A percentile compares a stretch with the other conserved stretches of the same genome.
These are phyloP conservation scores for Vitis hybrid DNA, from an alignment of 177 flowering plant species.

Conservation along the genomic window DNA sequence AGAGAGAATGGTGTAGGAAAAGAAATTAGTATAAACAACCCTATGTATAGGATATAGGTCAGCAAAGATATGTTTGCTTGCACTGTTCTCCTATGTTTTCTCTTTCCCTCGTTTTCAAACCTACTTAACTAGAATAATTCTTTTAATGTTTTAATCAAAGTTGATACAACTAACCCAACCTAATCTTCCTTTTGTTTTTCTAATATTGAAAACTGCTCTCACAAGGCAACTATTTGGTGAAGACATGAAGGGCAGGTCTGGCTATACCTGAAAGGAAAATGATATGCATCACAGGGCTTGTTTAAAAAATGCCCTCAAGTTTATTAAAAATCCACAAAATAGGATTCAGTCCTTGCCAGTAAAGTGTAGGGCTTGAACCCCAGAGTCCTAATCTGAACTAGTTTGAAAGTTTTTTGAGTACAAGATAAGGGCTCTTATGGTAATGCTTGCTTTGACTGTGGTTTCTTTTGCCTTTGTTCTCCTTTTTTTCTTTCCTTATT, in stretches of 20 bases:
- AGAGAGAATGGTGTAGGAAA: not conserved
- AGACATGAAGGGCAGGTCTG: not conserved
- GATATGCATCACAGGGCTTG: too few species aligned
- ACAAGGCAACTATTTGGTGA: not conserved
- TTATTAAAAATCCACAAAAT: not conserved
- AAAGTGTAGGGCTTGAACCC: too few species aligned
- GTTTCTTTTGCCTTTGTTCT: too few species aligned
- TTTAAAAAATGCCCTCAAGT: not conserved
- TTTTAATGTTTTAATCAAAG: slow-evolving; percentile 14
- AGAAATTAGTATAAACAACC: not conserved
- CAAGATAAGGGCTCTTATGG: too few species aligned
- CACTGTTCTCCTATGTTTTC: not conserved
- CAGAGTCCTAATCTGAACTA: too few species aligned
- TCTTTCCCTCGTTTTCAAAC: slow-evolving; percentile 12
- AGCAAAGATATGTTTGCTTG: slow-evolving; percentile 1
- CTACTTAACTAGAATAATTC: slow-evolving; percentile 9
- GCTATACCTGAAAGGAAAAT: too few species aligned
- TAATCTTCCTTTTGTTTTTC: not conserved
- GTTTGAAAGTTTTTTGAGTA: too few species aligned
- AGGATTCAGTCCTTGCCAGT: too few species aligned
- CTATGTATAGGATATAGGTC: not conserved
- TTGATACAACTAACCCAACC: slow-evolving; percentile 29
- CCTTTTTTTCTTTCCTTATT: too few species aligned
- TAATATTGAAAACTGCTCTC: not conserved
- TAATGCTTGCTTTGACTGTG: too few species aligned